Conservation (phyloP, 2,329 filamentous ascomycete genomes). For the Cryphonectria radicalis region DNA sequence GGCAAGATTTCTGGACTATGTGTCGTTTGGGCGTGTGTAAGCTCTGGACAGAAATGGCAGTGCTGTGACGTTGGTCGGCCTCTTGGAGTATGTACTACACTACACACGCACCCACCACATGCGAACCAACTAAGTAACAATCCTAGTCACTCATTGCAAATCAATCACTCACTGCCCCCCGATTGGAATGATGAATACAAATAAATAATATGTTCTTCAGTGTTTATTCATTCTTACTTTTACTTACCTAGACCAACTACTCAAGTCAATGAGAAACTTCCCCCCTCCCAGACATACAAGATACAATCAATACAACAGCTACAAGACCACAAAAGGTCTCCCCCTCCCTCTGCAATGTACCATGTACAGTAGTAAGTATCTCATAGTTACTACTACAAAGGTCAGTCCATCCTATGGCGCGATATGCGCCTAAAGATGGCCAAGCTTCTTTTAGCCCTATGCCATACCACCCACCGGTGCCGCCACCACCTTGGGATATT, state of each 20-base stretch:
- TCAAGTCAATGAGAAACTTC: neutral
- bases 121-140: neutral
- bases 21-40: slow-evolving; percentile 11
- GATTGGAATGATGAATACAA: neutral
- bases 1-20: slow-evolving; percentile 5
- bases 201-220: neutral
- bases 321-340: neutral
- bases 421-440: neutral
- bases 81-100: neutral
- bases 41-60: slow-evolving; percentile 11
- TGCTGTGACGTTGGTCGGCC: slow-evolving; percentile 18
- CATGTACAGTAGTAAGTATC: neutral
- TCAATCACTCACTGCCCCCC: neutral
- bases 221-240: neutral
- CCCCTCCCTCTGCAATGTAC: neutral
- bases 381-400: neutral
- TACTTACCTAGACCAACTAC: neutral
- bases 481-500: neutral
- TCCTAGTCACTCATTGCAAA: neutral
- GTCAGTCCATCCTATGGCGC: neutral
- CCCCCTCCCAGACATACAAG: neutral
- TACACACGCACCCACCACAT: neutral
- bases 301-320: neutral
- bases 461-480: neutral
- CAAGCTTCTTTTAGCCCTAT: slow-evolving; percentile 6